Evolutionary conservation across 2,329 filamentous ascomycete species (phyloP).

Genomic region (Tolypocladium amazonense): DNA sequence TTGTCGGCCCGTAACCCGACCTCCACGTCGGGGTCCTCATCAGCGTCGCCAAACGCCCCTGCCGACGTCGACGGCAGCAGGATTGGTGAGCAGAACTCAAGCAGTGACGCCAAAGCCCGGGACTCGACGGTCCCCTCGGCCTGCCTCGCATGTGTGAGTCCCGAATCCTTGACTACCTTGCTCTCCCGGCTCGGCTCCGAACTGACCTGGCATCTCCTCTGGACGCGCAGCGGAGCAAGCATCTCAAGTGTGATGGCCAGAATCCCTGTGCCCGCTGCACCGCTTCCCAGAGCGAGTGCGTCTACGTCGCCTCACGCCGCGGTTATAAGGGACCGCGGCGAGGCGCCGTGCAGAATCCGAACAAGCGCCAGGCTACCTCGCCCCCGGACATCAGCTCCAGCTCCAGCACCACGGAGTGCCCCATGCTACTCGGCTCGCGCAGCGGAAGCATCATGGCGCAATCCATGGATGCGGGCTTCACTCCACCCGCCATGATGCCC

Average conservation of each 20-base stretch:
- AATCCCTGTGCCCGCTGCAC: slow-evolving; percentile 61
- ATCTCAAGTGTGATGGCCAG: slow-evolving; percentile 66
- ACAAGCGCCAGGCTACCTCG: slow-evolving; percentile 40
- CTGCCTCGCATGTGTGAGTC: slow-evolving; percentile 44
- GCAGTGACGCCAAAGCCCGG: slow-evolving; percentile 8
- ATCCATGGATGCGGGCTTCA: slow-evolving; percentile 1
- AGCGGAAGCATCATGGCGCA: slow-evolving; percentile 5
- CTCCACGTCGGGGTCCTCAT: not conserved
- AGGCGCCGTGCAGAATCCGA: slow-evolving; percentile 30
- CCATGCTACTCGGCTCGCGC: slow-evolving; percentile 19
- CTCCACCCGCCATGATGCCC: slow-evolving; percentile 3
- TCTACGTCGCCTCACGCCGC: slow-evolving; percentile 63
- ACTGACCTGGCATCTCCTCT: not conserved
- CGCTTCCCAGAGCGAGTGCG: slow-evolving; percentile 47
- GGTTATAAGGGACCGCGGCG: slow-evolving; percentile 55
- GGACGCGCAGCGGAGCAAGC: slow-evolving; percentile 42
- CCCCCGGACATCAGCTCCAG: slow-evolving; percentile 10
- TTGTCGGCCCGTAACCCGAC: not conserved
- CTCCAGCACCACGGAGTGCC: slow-evolving; percentile 24
- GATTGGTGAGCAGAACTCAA: not conserved
- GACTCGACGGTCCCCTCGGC: slow-evolving; percentile 35
- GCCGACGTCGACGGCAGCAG: not conserved
- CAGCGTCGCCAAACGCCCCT: not conserved
- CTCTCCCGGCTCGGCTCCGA: not conserved
- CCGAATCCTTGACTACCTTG: not conserved